Evolutionary conservation across 2,329 filamentous ascomycete species (phyloP), one percentile per base, ranked within the genome.

Genomic region (Monosporascus sp.): DNA sequence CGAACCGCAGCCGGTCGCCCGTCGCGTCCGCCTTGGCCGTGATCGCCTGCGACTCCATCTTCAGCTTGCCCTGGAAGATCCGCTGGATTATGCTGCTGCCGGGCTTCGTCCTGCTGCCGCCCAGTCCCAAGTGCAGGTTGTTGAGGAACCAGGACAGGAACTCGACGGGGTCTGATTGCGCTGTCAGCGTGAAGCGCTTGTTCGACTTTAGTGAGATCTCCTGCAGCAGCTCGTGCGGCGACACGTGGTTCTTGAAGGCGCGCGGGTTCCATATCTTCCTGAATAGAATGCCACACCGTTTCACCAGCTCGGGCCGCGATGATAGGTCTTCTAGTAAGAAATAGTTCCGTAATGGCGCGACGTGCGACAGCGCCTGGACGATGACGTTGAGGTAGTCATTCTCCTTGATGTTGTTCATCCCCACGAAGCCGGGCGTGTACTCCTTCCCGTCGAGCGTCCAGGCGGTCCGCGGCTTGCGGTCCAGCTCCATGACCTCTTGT

Each of bases 331-430:
- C 90, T 1, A 97, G 81, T 65, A 99, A 85, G 68, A 97, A 86
- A 73, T 85, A 97, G 69, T 97, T 97, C 37, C 94, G 85, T 61
- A 99, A 77, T 4, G 94, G 93, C 20, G 86, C 78, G 26, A 97
- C 91, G 71, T 99, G 94, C 3, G 93, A 87, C 38, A 99, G 80
- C 7, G 92, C 87, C 71, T 99, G 94, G 48, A 96, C 87, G 3
- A 97, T 83, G 26, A 96, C 93, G 68, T 99, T 99, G 67, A 97
- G 81, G 74, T 99, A 99, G 76, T 99, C 94, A 74, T 99, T 99
- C 54, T 94, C 91, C 72, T 99, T 99, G 79, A 99, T 97, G 74
- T 99, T 99, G 79, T 99, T 99, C 89, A 99, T 95, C 60, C 94
- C 94, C 56, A 99, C 91, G 68, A 92, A 99, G 6, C 94, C 93